These are phyloP conservation scores for Pharnaceum exiguum DNA, from an alignment of 148 eudicot species.

Conservation along the genomic window DNA sequence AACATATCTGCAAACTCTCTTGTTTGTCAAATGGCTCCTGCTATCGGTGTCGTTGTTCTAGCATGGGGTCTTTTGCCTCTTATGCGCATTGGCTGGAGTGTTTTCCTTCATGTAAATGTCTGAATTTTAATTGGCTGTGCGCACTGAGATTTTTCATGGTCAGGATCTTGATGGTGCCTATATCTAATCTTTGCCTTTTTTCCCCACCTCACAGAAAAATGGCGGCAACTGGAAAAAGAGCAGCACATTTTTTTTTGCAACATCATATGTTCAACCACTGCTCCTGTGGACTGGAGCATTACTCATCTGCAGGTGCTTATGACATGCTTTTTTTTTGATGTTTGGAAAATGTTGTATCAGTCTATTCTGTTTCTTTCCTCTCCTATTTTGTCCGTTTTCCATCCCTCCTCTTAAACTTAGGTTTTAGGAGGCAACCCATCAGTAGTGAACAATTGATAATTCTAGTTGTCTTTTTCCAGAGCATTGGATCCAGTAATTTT, in stretches of 20 bases:
- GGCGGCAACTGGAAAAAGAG: conserved; percentile 80
- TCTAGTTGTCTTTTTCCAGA: conserved; percentile 36
- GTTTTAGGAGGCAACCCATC: not conserved
- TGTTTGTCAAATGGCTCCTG: conserved; percentile 57
- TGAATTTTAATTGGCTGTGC: conserved; percentile 1
- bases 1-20: conserved; percentile 42
- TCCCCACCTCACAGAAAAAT: conserved; percentile 45
- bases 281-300: conserved; percentile 82
- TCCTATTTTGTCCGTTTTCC: not conserved
- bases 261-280: conserved; percentile 84
- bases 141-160: not conserved
- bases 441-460: not conserved
- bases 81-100: conserved; percentile 57
- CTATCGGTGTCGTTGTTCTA: conserved; percentile 60
- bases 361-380: not conserved
- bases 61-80: conserved; percentile 84
- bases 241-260: conserved; percentile 54
- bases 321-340: not conserved
- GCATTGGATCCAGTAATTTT: conserved; percentile 74
- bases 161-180: not conserved
- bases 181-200: conserved; percentile 1
- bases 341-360: not conserved
- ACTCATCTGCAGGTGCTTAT: conserved; percentile 74
- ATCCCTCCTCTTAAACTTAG: not conserved
- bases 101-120: conserved; percentile 50